Conservation (phyloP, 75 land plant genomes). For the Sequoiadendron giganteum region DNA sequence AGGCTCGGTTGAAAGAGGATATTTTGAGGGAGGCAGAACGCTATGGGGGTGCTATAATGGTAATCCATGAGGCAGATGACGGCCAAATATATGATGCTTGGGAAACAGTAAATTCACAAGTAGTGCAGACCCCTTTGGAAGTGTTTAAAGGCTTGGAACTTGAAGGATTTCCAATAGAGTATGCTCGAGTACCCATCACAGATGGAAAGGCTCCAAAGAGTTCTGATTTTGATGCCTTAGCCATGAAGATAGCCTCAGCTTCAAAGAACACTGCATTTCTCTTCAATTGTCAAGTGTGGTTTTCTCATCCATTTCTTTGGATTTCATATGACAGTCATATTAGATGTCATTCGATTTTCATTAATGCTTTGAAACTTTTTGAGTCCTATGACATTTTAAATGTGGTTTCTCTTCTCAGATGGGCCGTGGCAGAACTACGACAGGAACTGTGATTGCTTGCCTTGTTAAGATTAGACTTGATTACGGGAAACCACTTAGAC, state of each 20-base stretch:
- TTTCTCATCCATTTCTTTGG: conserved; percentile 7
- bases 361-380: background rate
- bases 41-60: conserved; percentile 94
- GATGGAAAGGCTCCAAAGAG: conserved; percentile 99
- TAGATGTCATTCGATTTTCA: background rate
- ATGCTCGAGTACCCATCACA: conserved; percentile 96
- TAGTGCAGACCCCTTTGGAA: conserved; percentile 88
- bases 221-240: conserved; percentile 87
- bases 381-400: background rate
- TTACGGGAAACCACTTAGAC: conserved; percentile 70
- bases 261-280: conserved; percentile 79
- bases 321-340: background rate
- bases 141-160: conserved; percentile 70
- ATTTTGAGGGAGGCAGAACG: conserved; percentile 85
- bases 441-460: conserved; percentile 98
- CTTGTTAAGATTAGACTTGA: conserved; percentile 84
- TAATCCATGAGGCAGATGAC: conserved; percentile 90
- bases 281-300: conserved; percentile 90
- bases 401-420: conserved; percentile 49
- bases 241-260: conserved; percentile 81
- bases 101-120: conserved; percentile 71
- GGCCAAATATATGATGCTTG: conserved; percentile 95
- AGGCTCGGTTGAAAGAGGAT: conserved; percentile 88
- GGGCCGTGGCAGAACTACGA: conserved; percentile 97
- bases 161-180: conserved; percentile 79